These are phyloP conservation scores for Alloascoidea africana DNA, from an alignment of 805 yeast genomes.

Conservation along the genomic window DNA sequence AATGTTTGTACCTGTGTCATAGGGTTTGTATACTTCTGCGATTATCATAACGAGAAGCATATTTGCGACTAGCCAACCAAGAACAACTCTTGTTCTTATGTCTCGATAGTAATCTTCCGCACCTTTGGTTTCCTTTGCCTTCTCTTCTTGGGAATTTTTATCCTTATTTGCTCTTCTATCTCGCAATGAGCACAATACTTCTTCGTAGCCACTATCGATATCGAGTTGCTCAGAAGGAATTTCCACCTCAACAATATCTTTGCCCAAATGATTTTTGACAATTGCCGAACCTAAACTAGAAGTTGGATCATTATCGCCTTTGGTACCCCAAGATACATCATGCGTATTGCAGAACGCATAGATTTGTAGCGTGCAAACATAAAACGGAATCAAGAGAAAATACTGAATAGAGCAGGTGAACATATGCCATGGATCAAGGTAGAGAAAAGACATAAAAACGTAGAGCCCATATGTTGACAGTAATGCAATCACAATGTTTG, in stretches of 20 bases:
- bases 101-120: conserved; percentile 85
- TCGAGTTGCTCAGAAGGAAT: conserved; percentile 55
- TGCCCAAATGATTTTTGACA: conserved; percentile 69
- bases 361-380: conserved; percentile 83
- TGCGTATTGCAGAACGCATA: conserved; percentile 97
- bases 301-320: conserved; percentile 72
- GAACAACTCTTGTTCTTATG: conserved; percentile 88
- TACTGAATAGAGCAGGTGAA: conserved; percentile 78
- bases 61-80: conserved; percentile 83
- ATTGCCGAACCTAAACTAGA: conserved; percentile 69
- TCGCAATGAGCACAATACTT: conserved; percentile 55
- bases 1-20: conserved; percentile 48
- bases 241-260: conserved; percentile 71
- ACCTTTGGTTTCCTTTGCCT: conserved; percentile 22
- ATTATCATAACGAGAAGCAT: conserved; percentile 74
- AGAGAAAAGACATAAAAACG: conserved; percentile 63
- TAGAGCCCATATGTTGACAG: conserved; percentile 89
- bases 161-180: conserved; percentile 40
- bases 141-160: conserved; percentile 11
- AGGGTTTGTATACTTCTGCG: conserved; percentile 64
- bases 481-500: conserved; percentile 68
- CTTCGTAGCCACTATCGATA: conserved; percentile 70
- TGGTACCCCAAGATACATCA: conserved; percentile 98
- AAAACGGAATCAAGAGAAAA: conserved; percentile 79
- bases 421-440: conserved; percentile 95